These are phyloP conservation scores for Linum trigynum DNA, from an alignment of 345 rosid species.

Conservation along the genomic window DNA sequence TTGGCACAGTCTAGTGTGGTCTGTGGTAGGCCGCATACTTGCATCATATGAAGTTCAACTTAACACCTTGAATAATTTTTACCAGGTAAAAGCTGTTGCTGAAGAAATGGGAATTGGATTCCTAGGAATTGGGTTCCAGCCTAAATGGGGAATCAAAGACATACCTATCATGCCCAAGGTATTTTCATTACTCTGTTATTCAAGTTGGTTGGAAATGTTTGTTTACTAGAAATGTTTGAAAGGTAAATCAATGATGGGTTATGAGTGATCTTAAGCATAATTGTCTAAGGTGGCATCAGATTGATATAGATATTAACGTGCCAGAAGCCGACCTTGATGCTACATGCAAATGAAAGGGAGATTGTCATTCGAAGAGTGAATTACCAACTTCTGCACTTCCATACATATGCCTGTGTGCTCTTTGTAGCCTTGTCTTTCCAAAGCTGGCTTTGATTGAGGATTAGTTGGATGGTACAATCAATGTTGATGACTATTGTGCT, in stretches of 20 bases:
- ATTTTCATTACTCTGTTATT: conserved; percentile 10
- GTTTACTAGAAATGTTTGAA: not conserved
- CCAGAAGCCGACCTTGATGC: too few species aligned
- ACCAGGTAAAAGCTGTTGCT: conserved; percentile 94
- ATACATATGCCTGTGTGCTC: too few species aligned
- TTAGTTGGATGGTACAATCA: not conserved
- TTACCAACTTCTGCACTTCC: too few species aligned
- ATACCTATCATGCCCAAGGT: conserved; percentile 99
- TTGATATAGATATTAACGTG: not conserved
- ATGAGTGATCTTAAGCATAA: not conserved
- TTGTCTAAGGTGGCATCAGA: not conserved
- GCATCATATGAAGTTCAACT: not conserved
- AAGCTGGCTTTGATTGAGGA: too few species aligned
- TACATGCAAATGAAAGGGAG: too few species aligned
- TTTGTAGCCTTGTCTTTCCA: too few species aligned
- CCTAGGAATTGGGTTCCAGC: conserved; percentile 97
- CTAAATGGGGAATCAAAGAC: conserved; percentile 75
- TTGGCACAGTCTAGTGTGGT: not conserved
- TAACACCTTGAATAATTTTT: not conserved
- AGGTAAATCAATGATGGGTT: not conserved
- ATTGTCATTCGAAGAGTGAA: too few species aligned
- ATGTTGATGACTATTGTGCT: not conserved
- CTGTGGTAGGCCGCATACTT: not conserved
- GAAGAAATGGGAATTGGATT: conserved; percentile 99
- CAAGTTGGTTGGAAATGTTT: not conserved